phyloP scores from a whole-genome alignment of 129 eudicot species.

The Lonicera japonica region DNA sequence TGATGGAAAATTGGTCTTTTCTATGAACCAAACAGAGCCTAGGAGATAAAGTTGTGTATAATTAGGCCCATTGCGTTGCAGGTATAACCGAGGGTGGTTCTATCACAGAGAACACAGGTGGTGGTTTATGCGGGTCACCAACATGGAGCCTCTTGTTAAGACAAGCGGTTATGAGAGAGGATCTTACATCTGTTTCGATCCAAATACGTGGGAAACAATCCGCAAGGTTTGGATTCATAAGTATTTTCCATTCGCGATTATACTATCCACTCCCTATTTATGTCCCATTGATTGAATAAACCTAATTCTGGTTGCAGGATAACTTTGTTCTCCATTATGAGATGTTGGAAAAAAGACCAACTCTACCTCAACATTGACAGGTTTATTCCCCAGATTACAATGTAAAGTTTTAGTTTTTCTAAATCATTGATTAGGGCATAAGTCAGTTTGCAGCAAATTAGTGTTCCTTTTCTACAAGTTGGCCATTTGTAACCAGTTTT shows the following conservation, averaged over 20 bases:
- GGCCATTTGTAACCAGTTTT: conserved; percentile 23
- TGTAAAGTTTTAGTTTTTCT: conserved; percentile 46
- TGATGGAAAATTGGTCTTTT: no score
- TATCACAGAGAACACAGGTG: conserved; percentile 65
- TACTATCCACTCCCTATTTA: no score
- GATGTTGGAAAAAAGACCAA: conserved; percentile 71
- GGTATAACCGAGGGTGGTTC: conserved; percentile 80
- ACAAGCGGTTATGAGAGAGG: conserved; percentile 73
- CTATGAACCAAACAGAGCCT: no score
- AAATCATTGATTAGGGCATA: conserved; percentile 13
- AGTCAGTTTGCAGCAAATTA: conserved; percentile 28
- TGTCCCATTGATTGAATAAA: not conserved
- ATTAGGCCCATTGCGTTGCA: conserved; percentile 11
- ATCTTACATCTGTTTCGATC: conserved; percentile 77
- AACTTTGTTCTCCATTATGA: conserved; percentile 79
- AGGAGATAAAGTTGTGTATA: no score
- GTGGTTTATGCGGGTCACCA: conserved; percentile 65
- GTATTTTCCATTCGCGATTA: not conserved
- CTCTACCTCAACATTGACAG: conserved; percentile 62
- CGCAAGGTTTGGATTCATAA: conserved; percentile 51
- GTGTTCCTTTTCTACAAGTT: conserved; percentile 12
- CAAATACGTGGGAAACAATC: conserved; percentile 86
- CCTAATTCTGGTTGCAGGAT: conserved; percentile 51
- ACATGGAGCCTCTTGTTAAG: conserved; percentile 73
- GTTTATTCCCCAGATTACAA: conserved; percentile 6